A percentile compares a stretch with the other conserved stretches of the same genome.
Evolutionary conservation across 768 basidiomycete species (phyloP).

Genomic region (Filobasidium floriforme): DNA sequence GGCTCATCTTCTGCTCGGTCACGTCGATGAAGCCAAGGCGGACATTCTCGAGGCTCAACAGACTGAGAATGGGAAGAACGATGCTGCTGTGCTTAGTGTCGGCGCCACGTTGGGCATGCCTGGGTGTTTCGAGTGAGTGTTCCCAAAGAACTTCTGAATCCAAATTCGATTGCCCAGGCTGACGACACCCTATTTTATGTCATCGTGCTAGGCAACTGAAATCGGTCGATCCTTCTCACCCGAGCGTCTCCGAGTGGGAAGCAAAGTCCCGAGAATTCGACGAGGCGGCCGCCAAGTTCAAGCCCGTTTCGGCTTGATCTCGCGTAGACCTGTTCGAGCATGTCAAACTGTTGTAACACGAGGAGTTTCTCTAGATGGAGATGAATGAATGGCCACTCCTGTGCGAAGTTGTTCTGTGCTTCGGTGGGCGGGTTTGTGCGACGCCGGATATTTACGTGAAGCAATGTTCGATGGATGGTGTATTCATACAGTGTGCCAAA

Average conservation of each 20-base stretch:
- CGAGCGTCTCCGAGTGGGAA: slow-evolving; percentile 41
- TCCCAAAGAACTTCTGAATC: not conserved
- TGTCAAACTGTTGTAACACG: not conserved
- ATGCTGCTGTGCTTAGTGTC: slow-evolving; percentile 35
- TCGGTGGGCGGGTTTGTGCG: too few relatives aligned
- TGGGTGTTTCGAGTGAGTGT: slow-evolving; percentile 32
- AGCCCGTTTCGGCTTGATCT: slow-evolving; percentile 6
- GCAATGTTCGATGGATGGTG: not conserved
- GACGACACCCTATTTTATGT: not conserved
- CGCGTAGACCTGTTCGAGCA: not conserved
- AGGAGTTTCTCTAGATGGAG: too few relatives aligned
- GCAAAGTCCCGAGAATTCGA: slow-evolving; percentile 45
- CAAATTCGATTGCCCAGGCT: not conserved
- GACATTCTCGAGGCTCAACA: slow-evolving; percentile 40
- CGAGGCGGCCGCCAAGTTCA: slow-evolving; percentile 45
- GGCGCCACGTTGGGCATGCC: slow-evolving; percentile 34
- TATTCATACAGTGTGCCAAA: not conserved
- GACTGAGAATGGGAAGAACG: slow-evolving; percentile 29
- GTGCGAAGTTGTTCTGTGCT: too few relatives aligned
- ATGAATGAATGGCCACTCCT: too few relatives aligned
- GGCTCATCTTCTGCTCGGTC: slow-evolving; percentile 41
- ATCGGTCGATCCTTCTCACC: slow-evolving; percentile 38
- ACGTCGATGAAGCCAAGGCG: slow-evolving; percentile 44
- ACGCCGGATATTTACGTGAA: not conserved
- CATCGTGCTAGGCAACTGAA: slow-evolving; percentile 34